A percentile compares a stretch with the other conserved stretches of the same genome.
Evolutionary conservation across 1,139 yeast genomes (phyloP).

Genomic region (Suhomyces wounanorum): DNA sequence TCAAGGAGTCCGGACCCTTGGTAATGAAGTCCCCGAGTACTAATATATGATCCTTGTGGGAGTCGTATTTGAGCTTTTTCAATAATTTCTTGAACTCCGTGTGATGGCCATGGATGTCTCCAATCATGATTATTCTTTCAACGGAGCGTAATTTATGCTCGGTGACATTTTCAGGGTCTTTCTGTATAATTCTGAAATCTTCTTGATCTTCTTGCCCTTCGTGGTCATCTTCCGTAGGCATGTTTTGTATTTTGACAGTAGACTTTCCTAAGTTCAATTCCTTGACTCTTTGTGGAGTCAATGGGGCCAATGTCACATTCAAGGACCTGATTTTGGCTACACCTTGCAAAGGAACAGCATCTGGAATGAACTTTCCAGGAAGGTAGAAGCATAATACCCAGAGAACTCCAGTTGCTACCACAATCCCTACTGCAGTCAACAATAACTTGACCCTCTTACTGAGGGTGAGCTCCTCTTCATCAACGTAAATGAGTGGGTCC

Average conservation of each 20-base stretch:
- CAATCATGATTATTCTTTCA: constrained; percentile 64
- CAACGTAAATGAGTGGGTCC: constrained; percentile 20
- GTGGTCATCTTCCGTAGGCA: constrained; percentile 4
- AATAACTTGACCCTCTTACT: constrained; percentile 19
- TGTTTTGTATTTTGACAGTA: constrained; percentile 2
- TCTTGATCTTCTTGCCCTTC: constrained; percentile 2
- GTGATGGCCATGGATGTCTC: constrained; percentile 87
- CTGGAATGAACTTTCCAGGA: constrained; percentile 41
- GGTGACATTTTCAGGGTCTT: not conserved
- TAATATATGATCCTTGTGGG: constrained; percentile 57
- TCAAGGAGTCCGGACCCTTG: constrained; percentile 78
- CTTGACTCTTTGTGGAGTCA: constrained; percentile 18
- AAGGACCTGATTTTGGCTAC: constrained; percentile 31
- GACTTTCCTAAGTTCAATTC: constrained; percentile 19
- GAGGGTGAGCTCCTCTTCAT: constrained; percentile 21
- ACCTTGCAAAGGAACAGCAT: constrained; percentile 28
- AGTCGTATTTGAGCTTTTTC: constrained; percentile 44
- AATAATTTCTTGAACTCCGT: constrained; percentile 55
- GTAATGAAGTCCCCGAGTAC: constrained; percentile 83
- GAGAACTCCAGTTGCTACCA: constrained; percentile 22
- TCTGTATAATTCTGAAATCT: not conserved
- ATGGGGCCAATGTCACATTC: constrained; percentile 28
- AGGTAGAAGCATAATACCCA: constrained; percentile 37
- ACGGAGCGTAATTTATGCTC: constrained; percentile 13
- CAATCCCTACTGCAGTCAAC: constrained; percentile 19